phyloP scores from a whole-genome alignment of 2,329 filamentous ascomycete genomes.

The Talaromyces sp. region DNA sequence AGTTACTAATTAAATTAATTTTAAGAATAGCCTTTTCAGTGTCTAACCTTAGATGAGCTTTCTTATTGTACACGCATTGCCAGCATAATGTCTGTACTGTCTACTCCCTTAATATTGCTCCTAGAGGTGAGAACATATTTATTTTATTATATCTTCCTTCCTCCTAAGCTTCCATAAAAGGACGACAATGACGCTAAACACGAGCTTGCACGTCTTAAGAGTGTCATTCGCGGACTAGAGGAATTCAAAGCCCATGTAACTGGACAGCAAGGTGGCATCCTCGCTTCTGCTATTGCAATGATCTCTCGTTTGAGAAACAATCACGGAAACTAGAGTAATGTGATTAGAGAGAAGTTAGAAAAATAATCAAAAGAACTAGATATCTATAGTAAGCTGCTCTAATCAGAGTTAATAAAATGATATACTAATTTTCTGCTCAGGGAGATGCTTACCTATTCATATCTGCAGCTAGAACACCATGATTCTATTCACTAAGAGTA shows the following conservation, averaged over 20 bases:
- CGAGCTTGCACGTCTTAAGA: background rate
- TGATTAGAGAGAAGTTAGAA: too few relatives aligned
- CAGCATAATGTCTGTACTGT: too few relatives aligned
- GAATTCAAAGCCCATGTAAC: background rate
- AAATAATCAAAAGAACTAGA: too few relatives aligned
- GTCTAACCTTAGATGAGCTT: too few relatives aligned
- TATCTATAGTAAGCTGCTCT: too few relatives aligned
- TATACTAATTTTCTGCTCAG: too few relatives aligned
- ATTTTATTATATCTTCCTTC: constrained; percentile 12
- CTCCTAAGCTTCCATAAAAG: constrained; percentile 6
- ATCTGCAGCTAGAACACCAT: constrained; percentile 50
- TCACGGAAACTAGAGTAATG: too few relatives aligned
- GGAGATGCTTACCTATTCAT: constrained; percentile 38
- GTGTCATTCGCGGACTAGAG: background rate
- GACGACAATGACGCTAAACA: background rate
- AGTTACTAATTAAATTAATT: too few relatives aligned
- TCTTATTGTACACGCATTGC: too few relatives aligned
- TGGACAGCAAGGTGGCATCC: background rate
- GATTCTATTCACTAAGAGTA: constrained; percentile 39
- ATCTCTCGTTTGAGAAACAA: background rate
- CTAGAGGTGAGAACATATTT: too few relatives aligned
- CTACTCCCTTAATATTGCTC: background rate
- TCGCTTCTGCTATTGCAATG: background rate
- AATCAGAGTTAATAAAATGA: too few relatives aligned
- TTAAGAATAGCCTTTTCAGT: too few relatives aligned